These are phyloP conservation scores for Fusarium hostae DNA, from an alignment of 2,329 filamentous ascomycete genomes.

Conservation along the genomic window DNA sequence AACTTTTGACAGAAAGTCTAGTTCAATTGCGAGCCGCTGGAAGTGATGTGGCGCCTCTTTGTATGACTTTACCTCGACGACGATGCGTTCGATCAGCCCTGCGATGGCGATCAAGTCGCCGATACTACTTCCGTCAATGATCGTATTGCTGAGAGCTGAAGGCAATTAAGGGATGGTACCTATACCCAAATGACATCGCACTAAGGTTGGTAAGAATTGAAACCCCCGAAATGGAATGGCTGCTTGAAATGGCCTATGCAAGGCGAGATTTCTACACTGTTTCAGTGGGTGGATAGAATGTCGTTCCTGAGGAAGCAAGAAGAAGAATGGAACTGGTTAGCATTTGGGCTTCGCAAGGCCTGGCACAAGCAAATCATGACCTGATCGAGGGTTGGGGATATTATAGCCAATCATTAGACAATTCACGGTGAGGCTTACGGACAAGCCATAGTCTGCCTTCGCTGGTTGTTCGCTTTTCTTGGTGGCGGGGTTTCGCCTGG, in stretches of 20 bases:
- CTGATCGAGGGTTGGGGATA: neutral
- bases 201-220: neutral
- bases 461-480: neutral
- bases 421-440: neutral
- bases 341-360: neutral
- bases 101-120: neutral
- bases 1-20: neutral
- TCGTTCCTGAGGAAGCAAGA: neutral
- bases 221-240: neutral
- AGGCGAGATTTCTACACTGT: rapidly evolving
- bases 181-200: neutral
- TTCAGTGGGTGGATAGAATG: neutral
- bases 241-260: neutral
- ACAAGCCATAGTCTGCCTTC: neutral
- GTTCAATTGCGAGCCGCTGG: neutral
- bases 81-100: neutral
- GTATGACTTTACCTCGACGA: neutral
- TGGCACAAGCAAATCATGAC: neutral
- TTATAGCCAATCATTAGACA: neutral
- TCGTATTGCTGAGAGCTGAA: neutral
- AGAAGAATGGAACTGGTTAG: neutral
- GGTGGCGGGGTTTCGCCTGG: neutral
- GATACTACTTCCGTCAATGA: neutral
- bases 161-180: neutral
- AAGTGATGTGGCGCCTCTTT: neutral